These are phyloP conservation scores for Gryganskiella cystojenkinii DNA, from an alignment of 192 early-diverging fungal genomes.

Conservation along the genomic window DNA sequence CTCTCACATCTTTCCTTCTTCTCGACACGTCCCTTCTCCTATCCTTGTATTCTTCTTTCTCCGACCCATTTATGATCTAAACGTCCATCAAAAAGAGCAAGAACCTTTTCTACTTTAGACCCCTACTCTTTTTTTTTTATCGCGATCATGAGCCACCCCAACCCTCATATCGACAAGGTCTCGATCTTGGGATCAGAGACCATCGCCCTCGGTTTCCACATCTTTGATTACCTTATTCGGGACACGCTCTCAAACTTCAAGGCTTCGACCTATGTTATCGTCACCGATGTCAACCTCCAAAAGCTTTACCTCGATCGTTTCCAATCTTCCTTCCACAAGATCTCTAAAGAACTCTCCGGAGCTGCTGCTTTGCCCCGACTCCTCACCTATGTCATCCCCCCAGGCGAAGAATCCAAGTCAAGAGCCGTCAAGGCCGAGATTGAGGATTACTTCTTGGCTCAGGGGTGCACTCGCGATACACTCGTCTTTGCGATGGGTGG, in stretches of 20 bases:
- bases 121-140: background rate
- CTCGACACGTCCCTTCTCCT: background rate
- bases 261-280: slow-evolving; percentile 87
- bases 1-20: background rate
- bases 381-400: slow-evolving; percentile 81
- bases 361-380: slow-evolving; percentile 62
- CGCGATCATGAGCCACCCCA: slow-evolving; percentile 49
- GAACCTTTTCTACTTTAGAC: background rate
- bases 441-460: slow-evolving; percentile 90
- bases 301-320: slow-evolving; percentile 76
- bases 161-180: slow-evolving; percentile 73
- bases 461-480: slow-evolving; percentile 92
- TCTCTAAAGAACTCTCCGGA: slow-evolving; percentile 30
- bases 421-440: slow-evolving; percentile 85
- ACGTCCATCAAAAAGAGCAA: background rate
- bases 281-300: slow-evolving; percentile 90
- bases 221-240: slow-evolving; percentile 76
- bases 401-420: slow-evolving; percentile 92
- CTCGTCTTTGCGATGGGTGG: slow-evolving; percentile 95
- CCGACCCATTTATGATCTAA: background rate
- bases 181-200: slow-evolving; percentile 90
- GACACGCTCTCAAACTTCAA: slow-evolving; percentile 79
- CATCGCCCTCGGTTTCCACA: slow-evolving; percentile 87
- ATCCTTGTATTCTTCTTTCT: background rate
- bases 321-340: slow-evolving; percentile 61